phyloP scores from a whole-genome alignment of 1,284 basidiomycete species.

The Heterobasidion occidentale region DNA sequence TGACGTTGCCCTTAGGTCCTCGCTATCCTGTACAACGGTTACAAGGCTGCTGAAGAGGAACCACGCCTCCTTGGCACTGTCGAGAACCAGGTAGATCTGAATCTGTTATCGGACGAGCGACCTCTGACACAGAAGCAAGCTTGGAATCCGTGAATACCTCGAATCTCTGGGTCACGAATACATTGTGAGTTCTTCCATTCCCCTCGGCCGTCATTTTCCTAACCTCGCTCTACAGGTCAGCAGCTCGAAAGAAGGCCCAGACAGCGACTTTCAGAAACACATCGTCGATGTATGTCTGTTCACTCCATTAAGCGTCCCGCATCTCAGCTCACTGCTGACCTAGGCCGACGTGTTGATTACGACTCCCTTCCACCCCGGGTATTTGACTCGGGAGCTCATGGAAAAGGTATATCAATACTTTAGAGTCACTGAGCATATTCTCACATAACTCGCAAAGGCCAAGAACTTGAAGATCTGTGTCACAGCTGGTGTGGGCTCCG shows the following conservation, averaged over 20 bases:
- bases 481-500: constrained; percentile 92
- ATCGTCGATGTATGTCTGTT: constrained; percentile 61
- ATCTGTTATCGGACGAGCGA: not conserved
- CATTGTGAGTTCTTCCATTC: constrained; percentile 35
- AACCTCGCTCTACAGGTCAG: constrained; percentile 46
- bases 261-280: constrained; percentile 85
- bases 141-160: constrained; percentile 69
- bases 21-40: constrained; percentile 76
- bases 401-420: constrained; percentile 13
- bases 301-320: not conserved
- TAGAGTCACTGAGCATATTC: not conserved
- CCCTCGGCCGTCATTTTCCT: constrained; percentile 1
- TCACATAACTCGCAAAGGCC: constrained; percentile 37
- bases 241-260: constrained; percentile 81
- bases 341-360: constrained; percentile 5
- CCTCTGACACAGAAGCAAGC: constrained; percentile 30
- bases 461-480: constrained; percentile 90
- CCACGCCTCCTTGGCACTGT: constrained; percentile 83
- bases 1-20: constrained; percentile 45
- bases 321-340: not conserved
- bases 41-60: constrained; percentile 69
- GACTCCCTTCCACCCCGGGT: constrained; percentile 5
- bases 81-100: constrained; percentile 67
- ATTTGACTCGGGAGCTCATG: constrained; percentile 3
- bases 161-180: constrained; percentile 73